Evolutionary conservation across 208 protist species (phyloP).

Genomic region (Crithidia acanthocephali): DNA sequence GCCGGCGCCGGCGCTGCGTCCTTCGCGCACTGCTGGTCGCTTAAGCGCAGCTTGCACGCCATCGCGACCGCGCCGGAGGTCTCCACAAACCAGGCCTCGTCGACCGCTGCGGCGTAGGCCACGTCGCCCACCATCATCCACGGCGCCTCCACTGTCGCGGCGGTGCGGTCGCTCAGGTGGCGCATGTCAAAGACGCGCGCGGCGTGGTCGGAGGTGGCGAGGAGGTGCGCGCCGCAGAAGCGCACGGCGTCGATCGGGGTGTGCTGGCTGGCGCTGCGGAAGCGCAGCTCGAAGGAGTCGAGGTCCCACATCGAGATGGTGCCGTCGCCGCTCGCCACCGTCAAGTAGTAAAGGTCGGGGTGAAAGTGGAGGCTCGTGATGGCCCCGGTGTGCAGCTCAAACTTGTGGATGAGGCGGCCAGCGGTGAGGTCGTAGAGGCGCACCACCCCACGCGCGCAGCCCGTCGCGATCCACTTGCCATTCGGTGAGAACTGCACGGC

Average conservation of each 20-base stretch:
- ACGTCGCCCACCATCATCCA: slow-evolving; percentile 78
- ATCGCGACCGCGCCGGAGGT: slow-evolving; percentile 45
- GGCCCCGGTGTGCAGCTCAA: slow-evolving; percentile 63
- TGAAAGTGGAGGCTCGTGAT: slow-evolving; percentile 87
- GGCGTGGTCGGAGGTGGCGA: slow-evolving; percentile 61
- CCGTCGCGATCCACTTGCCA: slow-evolving; percentile 70
- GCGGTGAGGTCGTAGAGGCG: slow-evolving; percentile 76
- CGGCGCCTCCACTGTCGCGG: slow-evolving; percentile 47
- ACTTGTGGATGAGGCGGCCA: slow-evolving; percentile 47
- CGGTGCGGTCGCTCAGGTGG: slow-evolving; percentile 45
- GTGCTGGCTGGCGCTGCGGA: slow-evolving; percentile 52
- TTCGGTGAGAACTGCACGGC: slow-evolving; percentile 77
- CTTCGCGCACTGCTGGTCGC: not conserved
- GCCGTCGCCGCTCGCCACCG: slow-evolving; percentile 75
- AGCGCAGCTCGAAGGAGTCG: slow-evolving; percentile 59
- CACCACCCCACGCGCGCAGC: slow-evolving; percentile 70
- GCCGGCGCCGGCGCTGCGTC: not conserved
- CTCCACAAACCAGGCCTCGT: slow-evolving; percentile 80
- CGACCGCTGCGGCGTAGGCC: slow-evolving; percentile 54
- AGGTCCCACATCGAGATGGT: slow-evolving; percentile 79
- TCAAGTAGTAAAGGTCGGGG: slow-evolving; percentile 70
- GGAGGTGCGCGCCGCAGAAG: slow-evolving; percentile 66
- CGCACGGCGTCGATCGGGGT: slow-evolving; percentile 68
- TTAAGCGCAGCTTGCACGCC: slow-evolving; percentile 50
- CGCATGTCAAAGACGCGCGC: slow-evolving; percentile 61